Conservation (phyloP, 164 flowering plant genomes). For the Vitis rupestris region DNA sequence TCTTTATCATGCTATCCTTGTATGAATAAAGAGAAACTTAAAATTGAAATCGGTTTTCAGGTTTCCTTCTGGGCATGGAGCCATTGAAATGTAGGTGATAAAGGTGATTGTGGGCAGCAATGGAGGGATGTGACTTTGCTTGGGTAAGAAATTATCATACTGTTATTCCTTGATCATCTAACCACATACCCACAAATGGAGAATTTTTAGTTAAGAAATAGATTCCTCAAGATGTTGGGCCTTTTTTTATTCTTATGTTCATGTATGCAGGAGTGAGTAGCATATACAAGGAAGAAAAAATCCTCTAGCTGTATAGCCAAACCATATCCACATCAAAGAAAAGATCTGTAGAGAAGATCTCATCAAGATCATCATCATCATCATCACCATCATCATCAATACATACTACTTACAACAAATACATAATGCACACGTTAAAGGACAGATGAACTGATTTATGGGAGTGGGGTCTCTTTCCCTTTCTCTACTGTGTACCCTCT, state of each 20-base stretch:
- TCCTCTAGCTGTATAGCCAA: constrained; percentile 37
- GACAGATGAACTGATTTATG: constrained; percentile 51
- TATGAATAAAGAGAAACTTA: neutral
- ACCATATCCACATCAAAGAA: constrained; percentile 23
- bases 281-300: constrained; percentile 28
- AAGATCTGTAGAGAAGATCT: constrained; percentile 34
- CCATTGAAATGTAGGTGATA: constrained; percentile 37
- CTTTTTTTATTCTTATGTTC: constrained; percentile 1
- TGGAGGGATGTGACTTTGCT: constrained; percentile 21
- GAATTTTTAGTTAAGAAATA: neutral
- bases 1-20: neutral
- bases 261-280: constrained; percentile 30
- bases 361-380: constrained; percentile 23
- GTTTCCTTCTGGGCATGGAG: constrained; percentile 39
- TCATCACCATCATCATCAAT: constrained; percentile 30
- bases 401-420: constrained; percentile 45
- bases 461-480: constrained; percentile 37
- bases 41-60: constrained; percentile 9
- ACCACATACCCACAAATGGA: neutral
- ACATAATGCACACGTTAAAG: constrained; percentile 45
- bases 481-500: constrained; percentile 26
- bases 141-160: constrained; percentile 13
- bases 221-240: neutral
- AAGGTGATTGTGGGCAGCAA: constrained; percentile 16
- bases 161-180: neutral